Evolutionary conservation across 2,329 filamentous ascomycete species (phyloP), one percentile per base, ranked within the genome.

Genomic region (Pestalotiopsis sp.): DNA sequence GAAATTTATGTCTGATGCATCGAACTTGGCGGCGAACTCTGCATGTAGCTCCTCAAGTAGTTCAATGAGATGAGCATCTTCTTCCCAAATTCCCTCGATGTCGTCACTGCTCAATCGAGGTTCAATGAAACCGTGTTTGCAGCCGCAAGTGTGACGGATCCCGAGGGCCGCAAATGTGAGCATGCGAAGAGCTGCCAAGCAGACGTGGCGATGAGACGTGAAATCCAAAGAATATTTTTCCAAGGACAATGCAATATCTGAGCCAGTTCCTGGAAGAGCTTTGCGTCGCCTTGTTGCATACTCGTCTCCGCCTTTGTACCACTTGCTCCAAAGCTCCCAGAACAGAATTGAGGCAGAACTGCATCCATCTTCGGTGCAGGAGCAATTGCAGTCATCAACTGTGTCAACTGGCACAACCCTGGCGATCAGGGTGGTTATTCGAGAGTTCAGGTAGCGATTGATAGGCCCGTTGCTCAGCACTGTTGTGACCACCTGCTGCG

Each of bases 111-210:
- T 27, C 23, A 59, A 17, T 20, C 2, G 14, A 20, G 14, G 20
- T 1, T 52, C 2, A 7, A 4, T 0, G 23, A 2, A 20, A 6
- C 9, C 23, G 11, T 3, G 0, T 27, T 23, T 6, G 23, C 20
- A 59, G 9, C 45, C 45, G 17, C 57, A 59, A 4, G 57, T 59
- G 5, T 59, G 57, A 2, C 23, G 27, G 23, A 59, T 59, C 57
- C 12, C 25, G 2, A 59, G 25, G 12, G 57, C 57, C 14, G 27
- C 57, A 17, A 59, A 59, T 4, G 57, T 59, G 23, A 59, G 57
- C 23, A 59, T 59, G 14, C 57, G 57, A 1, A 59, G 25, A 59
- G 57, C 25, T 36, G 25, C 4, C 27, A 59, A 27, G 23, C 25
- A 59, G 6, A 14, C 25, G 27, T 25, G 27, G 12, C 27, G 23